These are phyloP conservation scores for Quercus glauca DNA, from an alignment of 306 rosid genomes.

Conservation along the genomic window DNA sequence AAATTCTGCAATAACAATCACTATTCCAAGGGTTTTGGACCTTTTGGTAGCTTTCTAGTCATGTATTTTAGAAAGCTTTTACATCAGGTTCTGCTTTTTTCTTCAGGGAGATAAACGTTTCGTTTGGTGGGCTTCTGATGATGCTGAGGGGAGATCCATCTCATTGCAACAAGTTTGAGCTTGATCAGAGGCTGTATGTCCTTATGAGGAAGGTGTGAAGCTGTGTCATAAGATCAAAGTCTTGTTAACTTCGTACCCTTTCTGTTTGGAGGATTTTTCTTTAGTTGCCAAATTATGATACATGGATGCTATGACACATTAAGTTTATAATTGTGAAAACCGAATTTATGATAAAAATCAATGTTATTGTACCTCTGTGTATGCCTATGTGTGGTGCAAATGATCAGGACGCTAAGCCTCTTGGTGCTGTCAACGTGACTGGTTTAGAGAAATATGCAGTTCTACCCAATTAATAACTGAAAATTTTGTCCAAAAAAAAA, in stretches of 20 bases:
- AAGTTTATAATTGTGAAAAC: neutral
- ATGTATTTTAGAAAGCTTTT: neutral
- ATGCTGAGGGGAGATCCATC: slow-evolving; percentile 85
- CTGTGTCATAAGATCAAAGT: neutral
- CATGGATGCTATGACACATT: neutral
- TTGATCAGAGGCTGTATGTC: slow-evolving; percentile 80
- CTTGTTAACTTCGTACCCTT: neutral
- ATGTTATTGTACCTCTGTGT: neutral
- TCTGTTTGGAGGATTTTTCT: neutral
- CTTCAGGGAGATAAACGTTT: slow-evolving; percentile 68
- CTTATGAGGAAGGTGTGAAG: slow-evolving; percentile 83
- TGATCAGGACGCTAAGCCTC: neutral
- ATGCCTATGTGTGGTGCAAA: neutral
- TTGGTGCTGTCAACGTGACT: neutral
- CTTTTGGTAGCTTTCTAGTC: neutral
- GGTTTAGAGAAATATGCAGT: no score
- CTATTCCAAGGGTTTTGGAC: neutral
- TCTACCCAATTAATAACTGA: no score
- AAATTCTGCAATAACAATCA: neutral
- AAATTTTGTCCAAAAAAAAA: no score
- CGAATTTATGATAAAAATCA: neutral
- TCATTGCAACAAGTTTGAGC: slow-evolving; percentile 80
- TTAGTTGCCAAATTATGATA: neutral
- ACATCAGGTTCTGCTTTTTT: slow-evolving; percentile 7
- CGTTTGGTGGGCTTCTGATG: slow-evolving; percentile 97